Conservation (phyloP, 1,139 yeast species). For the Sugiyamaella sp. region DNA sequence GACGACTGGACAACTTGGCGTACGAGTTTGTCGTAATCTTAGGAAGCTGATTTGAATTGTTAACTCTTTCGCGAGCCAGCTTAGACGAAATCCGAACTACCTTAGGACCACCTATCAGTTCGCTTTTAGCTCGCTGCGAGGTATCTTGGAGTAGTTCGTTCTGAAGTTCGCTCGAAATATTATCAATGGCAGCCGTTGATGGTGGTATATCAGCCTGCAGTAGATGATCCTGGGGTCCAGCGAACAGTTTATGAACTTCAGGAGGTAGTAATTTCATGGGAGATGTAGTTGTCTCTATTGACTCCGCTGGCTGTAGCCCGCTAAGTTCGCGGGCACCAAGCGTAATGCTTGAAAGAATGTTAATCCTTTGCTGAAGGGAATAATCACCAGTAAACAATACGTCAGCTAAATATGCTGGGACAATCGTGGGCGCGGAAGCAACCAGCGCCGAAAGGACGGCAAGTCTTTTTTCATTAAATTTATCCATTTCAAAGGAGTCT, state of each 20-base stretch:
- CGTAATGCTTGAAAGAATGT: conserved; percentile 57
- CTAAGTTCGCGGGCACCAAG: conserved; percentile 56
- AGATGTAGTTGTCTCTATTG: conserved; percentile 30
- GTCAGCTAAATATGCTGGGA: conserved; percentile 46
- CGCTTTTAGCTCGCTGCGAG: conserved; percentile 49
- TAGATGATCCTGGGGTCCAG: not conserved
- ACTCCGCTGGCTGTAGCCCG: conserved; percentile 46
- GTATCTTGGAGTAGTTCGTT: conserved; percentile 36
- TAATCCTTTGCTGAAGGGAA: conserved; percentile 63
- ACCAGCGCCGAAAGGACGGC: conserved; percentile 57
- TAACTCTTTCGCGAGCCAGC: conserved; percentile 37
- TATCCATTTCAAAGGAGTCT: conserved; percentile 52
- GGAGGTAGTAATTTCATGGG: conserved; percentile 54
- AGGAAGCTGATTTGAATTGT: conserved; percentile 24
- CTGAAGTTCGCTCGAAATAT: conserved; percentile 20
- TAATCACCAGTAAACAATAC: conserved; percentile 62
- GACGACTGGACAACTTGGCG: conserved; percentile 50
- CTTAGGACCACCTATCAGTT: conserved; percentile 50
- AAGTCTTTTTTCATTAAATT: conserved; percentile 56
- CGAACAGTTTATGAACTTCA: conserved; percentile 46
- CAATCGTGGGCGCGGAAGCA: conserved; percentile 50
- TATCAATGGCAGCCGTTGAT: conserved; percentile 7
- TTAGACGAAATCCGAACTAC: conserved; percentile 54
- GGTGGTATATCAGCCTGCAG: not conserved
- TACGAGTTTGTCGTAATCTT: conserved; percentile 42